Percentiles rank a stretch among this genome's conserved stretches.
Evolutionary conservation across 805 yeast species (phyloP).

Genomic region (Saturnispora besseyi): DNA sequence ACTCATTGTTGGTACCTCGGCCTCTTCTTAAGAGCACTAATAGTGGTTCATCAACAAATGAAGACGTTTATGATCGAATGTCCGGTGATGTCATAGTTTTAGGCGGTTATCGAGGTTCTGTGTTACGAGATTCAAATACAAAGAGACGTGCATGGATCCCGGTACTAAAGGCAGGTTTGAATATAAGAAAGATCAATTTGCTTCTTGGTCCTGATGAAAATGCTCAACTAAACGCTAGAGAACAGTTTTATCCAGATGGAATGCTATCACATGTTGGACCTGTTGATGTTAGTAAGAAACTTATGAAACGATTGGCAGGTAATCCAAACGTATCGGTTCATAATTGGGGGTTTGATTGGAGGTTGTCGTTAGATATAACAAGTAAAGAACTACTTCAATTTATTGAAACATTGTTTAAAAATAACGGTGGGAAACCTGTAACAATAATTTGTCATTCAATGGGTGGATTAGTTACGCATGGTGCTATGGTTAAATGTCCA

Average conservation of each 20-base stretch:
- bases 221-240: conserved; percentile 53
- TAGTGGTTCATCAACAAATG: not conserved
- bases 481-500: conserved; percentile 62
- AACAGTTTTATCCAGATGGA: conserved; percentile 58
- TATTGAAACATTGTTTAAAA: conserved; percentile 36
- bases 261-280: conserved; percentile 81
- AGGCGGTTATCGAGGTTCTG: conserved; percentile 87
- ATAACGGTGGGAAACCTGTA: conserved; percentile 45
- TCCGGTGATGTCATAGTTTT: conserved; percentile 73
- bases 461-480: conserved; percentile 88
- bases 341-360: conserved; percentile 92
- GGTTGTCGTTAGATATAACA: conserved; percentile 55
- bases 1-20: conserved; percentile 36
- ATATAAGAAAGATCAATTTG: conserved; percentile 59
- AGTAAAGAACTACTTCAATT: conserved; percentile 44
- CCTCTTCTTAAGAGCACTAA: conserved; percentile 5
- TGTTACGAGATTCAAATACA: conserved; percentile 57
- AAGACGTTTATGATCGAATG: conserved; percentile 37
- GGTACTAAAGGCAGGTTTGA: conserved; percentile 66
- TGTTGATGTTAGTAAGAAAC: conserved; percentile 60
- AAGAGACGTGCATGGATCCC: conserved; percentile 78
- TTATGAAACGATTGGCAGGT: conserved; percentile 43
- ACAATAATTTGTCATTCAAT: conserved; percentile 82
- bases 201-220: conserved; percentile 62
- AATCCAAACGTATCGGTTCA: conserved; percentile 55